A percentile compares a stretch with the other conserved stretches of the same genome.
phyloP scores from a whole-genome alignment of 768 basidiomycete genomes.

The Coprinopsis strossmayeri region DNA sequence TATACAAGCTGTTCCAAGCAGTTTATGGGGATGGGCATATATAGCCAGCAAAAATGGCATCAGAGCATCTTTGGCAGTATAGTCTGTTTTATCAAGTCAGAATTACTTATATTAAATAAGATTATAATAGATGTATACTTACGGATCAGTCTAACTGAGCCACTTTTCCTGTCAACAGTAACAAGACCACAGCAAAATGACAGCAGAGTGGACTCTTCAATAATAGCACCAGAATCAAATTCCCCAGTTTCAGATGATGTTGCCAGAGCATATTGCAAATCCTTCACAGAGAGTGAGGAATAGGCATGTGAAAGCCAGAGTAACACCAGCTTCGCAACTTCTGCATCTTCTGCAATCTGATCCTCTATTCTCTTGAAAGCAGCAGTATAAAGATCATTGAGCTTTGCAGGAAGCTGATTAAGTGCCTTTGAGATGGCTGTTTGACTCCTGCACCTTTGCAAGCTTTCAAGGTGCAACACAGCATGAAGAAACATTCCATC shows the following conservation, averaged over 20 bases:
- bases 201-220: neutral
- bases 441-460: neutral
- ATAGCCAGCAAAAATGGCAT: neutral
- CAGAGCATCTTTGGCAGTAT: conserved; percentile 5
- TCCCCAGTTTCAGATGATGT: neutral
- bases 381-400: neutral
- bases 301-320: conserved; percentile 5
- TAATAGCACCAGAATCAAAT: neutral
- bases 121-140: no score
- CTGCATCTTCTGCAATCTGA: neutral
- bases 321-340: conserved; percentile 1
- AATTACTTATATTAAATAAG: neutral
- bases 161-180: neutral
- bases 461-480: conserved; percentile 3
- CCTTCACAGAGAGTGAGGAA: neutral
- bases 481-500: conserved; percentile 7
- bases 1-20: conserved; percentile 3
- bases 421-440: neutral
- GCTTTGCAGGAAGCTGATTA: neutral
- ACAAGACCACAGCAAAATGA: conserved; percentile 3
- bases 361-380: conserved; percentile 1
- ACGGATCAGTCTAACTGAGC: conserved; percentile 3
- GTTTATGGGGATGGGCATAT: neutral
- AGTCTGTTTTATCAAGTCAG: no score
- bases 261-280: neutral